A percentile compares a stretch with the other conserved stretches of the same genome.
Conservation (phyloP, 257 asterid genomes). For the Lithospermum erythrorhizon region DNA sequence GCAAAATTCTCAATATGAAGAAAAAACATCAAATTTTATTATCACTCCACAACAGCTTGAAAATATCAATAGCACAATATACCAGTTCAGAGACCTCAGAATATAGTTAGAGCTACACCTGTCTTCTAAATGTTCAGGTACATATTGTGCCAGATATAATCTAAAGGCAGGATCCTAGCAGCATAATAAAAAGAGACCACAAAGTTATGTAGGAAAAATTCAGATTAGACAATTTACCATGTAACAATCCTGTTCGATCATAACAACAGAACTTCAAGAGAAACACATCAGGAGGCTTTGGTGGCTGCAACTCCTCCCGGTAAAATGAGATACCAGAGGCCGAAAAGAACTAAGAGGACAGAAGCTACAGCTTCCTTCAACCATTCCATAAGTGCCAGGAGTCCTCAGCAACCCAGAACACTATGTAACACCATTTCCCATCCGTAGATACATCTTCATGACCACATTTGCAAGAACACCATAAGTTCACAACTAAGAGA, state of each 20-base stretch:
- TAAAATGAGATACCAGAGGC: constrained; percentile 54
- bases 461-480: constrained; percentile 1
- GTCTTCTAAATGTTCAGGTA: background rate
- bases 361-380: constrained; percentile 78
- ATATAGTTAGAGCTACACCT: background rate
- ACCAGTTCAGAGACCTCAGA: background rate
- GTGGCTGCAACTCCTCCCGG: constrained; percentile 37
- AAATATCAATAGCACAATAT: background rate
- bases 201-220: background rate
- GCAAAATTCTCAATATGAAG: background rate
- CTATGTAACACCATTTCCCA: constrained; percentile 92
- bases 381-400: constrained; percentile 58
- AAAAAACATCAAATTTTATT: background rate
- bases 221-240: constrained; percentile 34
- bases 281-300: constrained; percentile 71
- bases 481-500: background rate
- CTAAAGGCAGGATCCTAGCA: background rate
- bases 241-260: constrained; percentile 66
- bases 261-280: constrained; percentile 60
- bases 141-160: background rate
- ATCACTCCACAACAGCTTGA: background rate
- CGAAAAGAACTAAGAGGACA: constrained; percentile 60
- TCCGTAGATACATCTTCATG: constrained; percentile 78
- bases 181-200: background rate
- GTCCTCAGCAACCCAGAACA: constrained; percentile 65